Conservation (phyloP, 306 rosid genomes). For the Arachis hypogaea region DNA sequence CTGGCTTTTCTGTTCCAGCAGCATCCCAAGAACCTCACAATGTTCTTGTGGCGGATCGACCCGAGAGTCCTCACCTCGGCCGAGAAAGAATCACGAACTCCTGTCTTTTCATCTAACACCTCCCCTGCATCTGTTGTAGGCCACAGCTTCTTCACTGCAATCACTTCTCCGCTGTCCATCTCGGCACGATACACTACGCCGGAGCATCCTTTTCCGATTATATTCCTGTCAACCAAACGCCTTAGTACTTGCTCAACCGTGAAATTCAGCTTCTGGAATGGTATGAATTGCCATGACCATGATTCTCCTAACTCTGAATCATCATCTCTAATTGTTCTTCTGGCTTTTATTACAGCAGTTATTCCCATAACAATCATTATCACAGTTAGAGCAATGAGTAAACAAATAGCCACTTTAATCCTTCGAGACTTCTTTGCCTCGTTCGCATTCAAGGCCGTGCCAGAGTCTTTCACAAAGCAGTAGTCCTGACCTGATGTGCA, state of each 20-base stretch:
- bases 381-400: conserved; percentile 67
- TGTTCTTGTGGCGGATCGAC: conserved; percentile 91
- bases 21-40: conserved; percentile 84
- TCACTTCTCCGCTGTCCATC: conserved; percentile 69
- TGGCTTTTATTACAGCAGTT: conserved; percentile 76
- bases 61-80: conserved; percentile 85
- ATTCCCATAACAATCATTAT: conserved; percentile 77
- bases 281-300: conserved; percentile 93
- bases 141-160: conserved; percentile 97
- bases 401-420: conserved; percentile 72
- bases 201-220: conserved; percentile 90
- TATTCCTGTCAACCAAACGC: conserved; percentile 72
- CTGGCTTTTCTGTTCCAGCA: conserved; percentile 80
- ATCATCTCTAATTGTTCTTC: conserved; percentile 55
- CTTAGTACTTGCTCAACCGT: conserved; percentile 75
- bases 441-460: conserved; percentile 44
- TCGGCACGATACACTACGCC: conserved; percentile 91
- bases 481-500: conserved; percentile 65
- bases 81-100: conserved; percentile 81
- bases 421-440: conserved; percentile 54
- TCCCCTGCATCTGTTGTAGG: conserved; percentile 60
- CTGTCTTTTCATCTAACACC: conserved; percentile 58
- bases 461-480: conserved; percentile 60
- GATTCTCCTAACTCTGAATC: conserved; percentile 84
- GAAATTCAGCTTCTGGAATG: conserved; percentile 88